Evolutionary conservation across 1,284 basidiomycete species (phyloP).

Genomic region (Omphalotus olearius): DNA sequence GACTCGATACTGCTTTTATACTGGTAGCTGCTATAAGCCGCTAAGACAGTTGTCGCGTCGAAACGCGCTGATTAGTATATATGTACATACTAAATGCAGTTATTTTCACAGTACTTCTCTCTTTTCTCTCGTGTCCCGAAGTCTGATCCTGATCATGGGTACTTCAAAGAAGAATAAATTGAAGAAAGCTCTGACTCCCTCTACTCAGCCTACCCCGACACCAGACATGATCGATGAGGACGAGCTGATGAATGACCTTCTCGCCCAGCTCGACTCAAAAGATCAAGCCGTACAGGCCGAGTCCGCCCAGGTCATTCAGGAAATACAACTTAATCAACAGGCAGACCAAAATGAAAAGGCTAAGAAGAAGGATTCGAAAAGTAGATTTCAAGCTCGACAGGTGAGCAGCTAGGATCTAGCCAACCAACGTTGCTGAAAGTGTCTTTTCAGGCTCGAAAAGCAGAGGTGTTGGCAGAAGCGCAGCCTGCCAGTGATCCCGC

Average conservation of each 20-base stretch:
- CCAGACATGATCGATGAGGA: slow-evolving; percentile 39
- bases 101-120: neutral
- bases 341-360: slow-evolving; percentile 32
- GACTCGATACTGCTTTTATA: too few relatives aligned
- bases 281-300: slow-evolving; percentile 46
- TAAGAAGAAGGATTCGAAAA: slow-evolving; percentile 64
- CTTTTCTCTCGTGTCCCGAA: neutral
- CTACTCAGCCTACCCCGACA: slow-evolving; percentile 26
- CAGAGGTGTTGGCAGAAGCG: slow-evolving; percentile 61
- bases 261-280: slow-evolving; percentile 66
- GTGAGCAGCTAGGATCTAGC: slow-evolving; percentile 36
- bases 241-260: slow-evolving; percentile 64
- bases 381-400: slow-evolving; percentile 77
- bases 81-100: too few relatives aligned
- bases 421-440: slow-evolving; percentile 8
- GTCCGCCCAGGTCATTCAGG: slow-evolving; percentile 45
- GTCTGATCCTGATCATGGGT: slow-evolving; percentile 12
- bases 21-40: too few relatives aligned
- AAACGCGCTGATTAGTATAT: too few relatives aligned
- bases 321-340: slow-evolving; percentile 39
- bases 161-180: slow-evolving; percentile 40
- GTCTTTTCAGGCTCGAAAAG: slow-evolving; percentile 65
- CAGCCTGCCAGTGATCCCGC: slow-evolving; percentile 57
- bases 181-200: slow-evolving; percentile 38
- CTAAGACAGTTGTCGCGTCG: too few relatives aligned